phyloP scores from a whole-genome alignment of 1,284 basidiomycete genomes.

The Laetiporus sulphureus region DNA sequence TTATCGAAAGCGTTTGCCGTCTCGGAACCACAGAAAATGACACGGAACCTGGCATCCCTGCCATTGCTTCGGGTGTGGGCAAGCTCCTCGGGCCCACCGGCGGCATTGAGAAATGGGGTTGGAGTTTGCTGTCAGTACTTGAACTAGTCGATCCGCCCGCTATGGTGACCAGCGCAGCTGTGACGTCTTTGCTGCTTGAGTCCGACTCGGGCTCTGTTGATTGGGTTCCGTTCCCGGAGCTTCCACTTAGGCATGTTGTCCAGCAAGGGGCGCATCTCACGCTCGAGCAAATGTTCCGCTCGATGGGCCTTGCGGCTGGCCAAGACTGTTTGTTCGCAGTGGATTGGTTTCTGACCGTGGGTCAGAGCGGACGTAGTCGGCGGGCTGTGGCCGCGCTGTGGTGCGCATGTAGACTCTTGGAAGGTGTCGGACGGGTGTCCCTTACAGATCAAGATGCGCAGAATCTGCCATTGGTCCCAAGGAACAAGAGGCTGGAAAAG shows the following conservation, averaged over 20 bases:
- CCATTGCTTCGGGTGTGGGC: constrained; percentile 51
- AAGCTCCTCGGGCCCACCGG: constrained; percentile 76
- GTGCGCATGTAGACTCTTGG: constrained; percentile 70
- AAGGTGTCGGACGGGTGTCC: constrained; percentile 54
- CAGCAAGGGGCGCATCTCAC: constrained; percentile 47
- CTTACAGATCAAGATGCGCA: constrained; percentile 27
- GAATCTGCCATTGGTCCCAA: constrained; percentile 13
- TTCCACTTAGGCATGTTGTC: constrained; percentile 57
- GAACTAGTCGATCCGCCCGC: constrained; percentile 58
- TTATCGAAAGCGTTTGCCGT: constrained; percentile 67
- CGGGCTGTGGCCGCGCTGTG: constrained; percentile 73
- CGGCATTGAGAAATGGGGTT: constrained; percentile 86
- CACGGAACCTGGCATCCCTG: constrained; percentile 22
- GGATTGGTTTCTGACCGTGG: constrained; percentile 76
- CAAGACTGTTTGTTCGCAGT: constrained; percentile 67
- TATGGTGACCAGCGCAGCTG: constrained; percentile 38
- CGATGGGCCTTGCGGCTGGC: constrained; percentile 65
- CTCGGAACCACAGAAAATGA: constrained; percentile 23
- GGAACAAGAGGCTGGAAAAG: constrained; percentile 52
- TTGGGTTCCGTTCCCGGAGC: constrained; percentile 46
- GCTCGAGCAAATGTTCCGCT: constrained; percentile 63
- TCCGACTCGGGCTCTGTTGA: constrained; percentile 30
- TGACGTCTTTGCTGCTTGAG: constrained; percentile 56
- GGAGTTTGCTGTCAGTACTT: constrained; percentile 70
- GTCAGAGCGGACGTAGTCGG: constrained; percentile 35